These are phyloP conservation scores for Fusarium burgessii DNA, from an alignment of 2,329 filamentous ascomycete genomes.

Conservation along the genomic window DNA sequence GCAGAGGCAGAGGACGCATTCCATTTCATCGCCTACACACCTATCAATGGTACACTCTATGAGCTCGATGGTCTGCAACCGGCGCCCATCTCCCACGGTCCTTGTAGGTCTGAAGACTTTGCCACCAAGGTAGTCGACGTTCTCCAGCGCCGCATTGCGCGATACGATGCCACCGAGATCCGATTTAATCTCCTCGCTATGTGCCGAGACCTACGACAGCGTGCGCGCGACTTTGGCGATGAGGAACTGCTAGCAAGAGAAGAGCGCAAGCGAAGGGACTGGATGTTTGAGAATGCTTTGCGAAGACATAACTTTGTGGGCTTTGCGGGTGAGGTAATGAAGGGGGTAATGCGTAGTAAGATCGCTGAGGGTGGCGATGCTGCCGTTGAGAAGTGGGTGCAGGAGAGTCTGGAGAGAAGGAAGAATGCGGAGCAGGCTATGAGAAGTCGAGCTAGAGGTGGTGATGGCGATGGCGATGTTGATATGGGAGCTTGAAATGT, in stretches of 20 bases:
- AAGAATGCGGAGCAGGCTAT: slow-evolving; percentile 53
- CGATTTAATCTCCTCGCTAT: slow-evolving; percentile 96
- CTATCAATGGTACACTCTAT: slow-evolving; percentile 83
- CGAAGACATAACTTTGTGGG: slow-evolving; percentile 95
- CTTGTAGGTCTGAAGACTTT: slow-evolving; percentile 78
- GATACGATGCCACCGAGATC: slow-evolving; percentile 90
- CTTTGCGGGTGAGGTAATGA: slow-evolving; percentile 90
- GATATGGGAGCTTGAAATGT: slow-evolving; percentile 54
- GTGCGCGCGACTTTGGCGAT: slow-evolving; percentile 86
- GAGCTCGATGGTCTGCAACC: slow-evolving; percentile 96
- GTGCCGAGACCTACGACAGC: slow-evolving; percentile 82
- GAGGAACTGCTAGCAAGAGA: slow-evolving; percentile 80
- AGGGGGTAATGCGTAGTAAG: slow-evolving; percentile 84
- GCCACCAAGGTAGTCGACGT: slow-evolving; percentile 86
- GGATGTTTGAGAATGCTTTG: slow-evolving; percentile 96
- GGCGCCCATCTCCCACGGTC: slow-evolving; percentile 88
- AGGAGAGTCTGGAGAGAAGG: slow-evolving; percentile 72
- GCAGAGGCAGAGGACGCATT: slow-evolving; percentile 85
- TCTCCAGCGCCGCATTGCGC: slow-evolving; percentile 81
- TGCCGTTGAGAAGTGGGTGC: slow-evolving; percentile 79
- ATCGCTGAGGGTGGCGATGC: slow-evolving; percentile 72
- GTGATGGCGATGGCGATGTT: slow-evolving; percentile 54
- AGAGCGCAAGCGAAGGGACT: slow-evolving; percentile 84
- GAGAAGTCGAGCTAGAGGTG: slow-evolving; percentile 49
- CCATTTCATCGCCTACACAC: slow-evolving; percentile 97